phyloP scores from a whole-genome alignment of 2,329 filamentous ascomycete species.

The Stachybotrys elegans region DNA sequence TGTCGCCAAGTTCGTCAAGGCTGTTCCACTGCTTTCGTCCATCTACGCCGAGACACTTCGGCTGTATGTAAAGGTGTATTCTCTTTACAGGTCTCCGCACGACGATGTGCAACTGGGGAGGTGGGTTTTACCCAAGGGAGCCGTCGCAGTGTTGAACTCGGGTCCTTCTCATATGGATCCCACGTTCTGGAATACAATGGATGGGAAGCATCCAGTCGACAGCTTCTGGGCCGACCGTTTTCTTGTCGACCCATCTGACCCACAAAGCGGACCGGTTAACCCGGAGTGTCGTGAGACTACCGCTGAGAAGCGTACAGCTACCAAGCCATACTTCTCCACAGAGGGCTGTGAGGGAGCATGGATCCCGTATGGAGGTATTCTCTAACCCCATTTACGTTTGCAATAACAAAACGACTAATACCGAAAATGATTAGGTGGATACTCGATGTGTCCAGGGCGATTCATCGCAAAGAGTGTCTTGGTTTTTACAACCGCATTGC shows the following conservation, averaged over 20 bases:
- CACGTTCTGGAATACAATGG: not conserved
- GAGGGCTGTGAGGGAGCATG: not conserved
- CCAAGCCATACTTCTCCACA: not conserved
- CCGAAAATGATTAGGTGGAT: not conserved
- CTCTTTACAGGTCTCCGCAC: not conserved
- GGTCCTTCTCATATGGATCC: not conserved
- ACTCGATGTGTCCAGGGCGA: not conserved
- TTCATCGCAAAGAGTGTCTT: not conserved
- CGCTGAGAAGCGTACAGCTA: not conserved
- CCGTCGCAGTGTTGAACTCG: not conserved
- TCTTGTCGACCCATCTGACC: not conserved
- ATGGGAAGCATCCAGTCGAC: not conserved
- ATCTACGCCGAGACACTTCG: not conserved
- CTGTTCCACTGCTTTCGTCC: not conserved
- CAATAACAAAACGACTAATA: too few species aligned
- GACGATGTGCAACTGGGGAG: not conserved
- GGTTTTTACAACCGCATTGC: not conserved
- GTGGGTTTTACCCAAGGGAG: not conserved
- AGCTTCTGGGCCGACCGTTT: not conserved
- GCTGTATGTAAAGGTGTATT: not conserved
- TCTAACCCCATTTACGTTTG: too few species aligned
- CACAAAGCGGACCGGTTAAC: not conserved
- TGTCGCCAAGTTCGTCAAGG: not conserved
- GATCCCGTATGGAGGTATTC: not conserved
- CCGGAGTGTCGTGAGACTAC: not conserved